Percentiles rank a stretch among this genome's conserved stretches.
Conservation (phyloP, 1,139 yeast genomes). For the Suhomyces bribrorum region DNA sequence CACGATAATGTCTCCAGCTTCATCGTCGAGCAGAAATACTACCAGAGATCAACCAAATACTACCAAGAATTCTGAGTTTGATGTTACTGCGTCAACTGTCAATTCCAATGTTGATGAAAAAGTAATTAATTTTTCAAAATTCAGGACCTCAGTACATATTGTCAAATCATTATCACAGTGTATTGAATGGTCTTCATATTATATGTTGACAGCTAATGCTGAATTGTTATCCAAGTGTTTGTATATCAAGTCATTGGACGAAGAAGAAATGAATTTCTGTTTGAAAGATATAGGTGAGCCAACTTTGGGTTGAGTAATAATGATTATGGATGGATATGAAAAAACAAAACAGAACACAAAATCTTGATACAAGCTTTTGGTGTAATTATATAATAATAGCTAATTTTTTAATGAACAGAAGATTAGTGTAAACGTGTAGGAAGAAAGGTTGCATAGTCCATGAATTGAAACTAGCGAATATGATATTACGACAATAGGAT, state of each 20-base stretch:
- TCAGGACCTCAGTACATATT: slow-evolving; percentile 73
- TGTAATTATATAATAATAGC: neutral
- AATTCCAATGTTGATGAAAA: slow-evolving; percentile 33
- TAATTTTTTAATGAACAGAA: neutral
- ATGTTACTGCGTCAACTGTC: slow-evolving; percentile 17
- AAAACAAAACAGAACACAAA: too few species aligned
- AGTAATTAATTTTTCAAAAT: slow-evolving; percentile 74
- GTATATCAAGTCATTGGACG: slow-evolving; percentile 74
- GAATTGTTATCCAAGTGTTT: slow-evolving; percentile 80
- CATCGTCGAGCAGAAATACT: slow-evolving; percentile 2
- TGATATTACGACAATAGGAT: too few species aligned
- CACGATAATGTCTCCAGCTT: slow-evolving; percentile 9
- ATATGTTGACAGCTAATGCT: slow-evolving; percentile 48
- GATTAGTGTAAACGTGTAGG: neutral
- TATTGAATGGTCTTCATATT: slow-evolving; percentile 81
- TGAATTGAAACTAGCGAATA: too few species aligned
- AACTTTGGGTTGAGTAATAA: too few species aligned
- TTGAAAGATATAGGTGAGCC: slow-evolving; percentile 15
- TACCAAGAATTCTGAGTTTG: slow-evolving; percentile 10
- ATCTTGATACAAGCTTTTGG: neutral
- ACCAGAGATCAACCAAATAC: slow-evolving; percentile 5
- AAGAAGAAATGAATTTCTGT: slow-evolving; percentile 67
- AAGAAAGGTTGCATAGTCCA: too few species aligned
- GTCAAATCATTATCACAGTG: slow-evolving; percentile 79
- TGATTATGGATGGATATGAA: too few species aligned